Percentiles rank a stretch among this genome's conserved stretches.
Conservation (phyloP, 208 protist genomes). For the Wallacemonas sp. region DNA sequence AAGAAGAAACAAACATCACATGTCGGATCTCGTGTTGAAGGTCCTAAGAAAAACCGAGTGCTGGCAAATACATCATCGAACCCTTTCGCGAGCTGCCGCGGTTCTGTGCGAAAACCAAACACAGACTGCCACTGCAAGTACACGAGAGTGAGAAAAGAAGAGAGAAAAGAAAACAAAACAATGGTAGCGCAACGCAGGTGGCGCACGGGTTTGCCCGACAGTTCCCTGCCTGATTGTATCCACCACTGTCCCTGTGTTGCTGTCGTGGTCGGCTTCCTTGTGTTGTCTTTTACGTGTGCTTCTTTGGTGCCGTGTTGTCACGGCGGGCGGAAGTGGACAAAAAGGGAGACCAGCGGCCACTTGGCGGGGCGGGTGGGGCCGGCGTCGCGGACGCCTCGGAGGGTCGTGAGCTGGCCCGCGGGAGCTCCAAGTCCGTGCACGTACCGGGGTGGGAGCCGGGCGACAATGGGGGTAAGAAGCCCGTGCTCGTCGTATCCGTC, state of each 20-base stretch:
- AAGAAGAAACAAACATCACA: slow-evolving; percentile 15
- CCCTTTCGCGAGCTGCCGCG: too few species aligned
- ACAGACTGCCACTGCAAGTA: too few species aligned
- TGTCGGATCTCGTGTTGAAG: neutral
- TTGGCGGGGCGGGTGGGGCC: neutral
- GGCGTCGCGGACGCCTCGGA: neutral
- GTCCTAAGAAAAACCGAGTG: too few species aligned
- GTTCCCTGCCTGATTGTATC: neutral
- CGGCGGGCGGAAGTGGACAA: neutral
- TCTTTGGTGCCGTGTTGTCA: neutral
- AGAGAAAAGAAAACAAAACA: neutral
- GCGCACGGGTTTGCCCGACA: neutral
- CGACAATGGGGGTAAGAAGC: slow-evolving; percentile 2
- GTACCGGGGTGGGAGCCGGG: neutral
- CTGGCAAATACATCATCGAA: too few species aligned
- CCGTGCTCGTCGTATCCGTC: neutral
- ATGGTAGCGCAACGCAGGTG: neutral
- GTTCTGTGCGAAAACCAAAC: too few species aligned
- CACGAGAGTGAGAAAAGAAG: neutral
- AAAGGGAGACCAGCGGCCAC: neutral
- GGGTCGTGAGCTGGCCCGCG: neutral
- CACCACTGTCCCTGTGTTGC: neutral
- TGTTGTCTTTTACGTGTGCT: neutral
- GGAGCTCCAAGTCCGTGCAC: neutral
- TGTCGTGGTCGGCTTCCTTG: neutral